Conservation (phyloP, 2,329 filamentous ascomycete genomes). For the Microdochium nivale region DNA sequence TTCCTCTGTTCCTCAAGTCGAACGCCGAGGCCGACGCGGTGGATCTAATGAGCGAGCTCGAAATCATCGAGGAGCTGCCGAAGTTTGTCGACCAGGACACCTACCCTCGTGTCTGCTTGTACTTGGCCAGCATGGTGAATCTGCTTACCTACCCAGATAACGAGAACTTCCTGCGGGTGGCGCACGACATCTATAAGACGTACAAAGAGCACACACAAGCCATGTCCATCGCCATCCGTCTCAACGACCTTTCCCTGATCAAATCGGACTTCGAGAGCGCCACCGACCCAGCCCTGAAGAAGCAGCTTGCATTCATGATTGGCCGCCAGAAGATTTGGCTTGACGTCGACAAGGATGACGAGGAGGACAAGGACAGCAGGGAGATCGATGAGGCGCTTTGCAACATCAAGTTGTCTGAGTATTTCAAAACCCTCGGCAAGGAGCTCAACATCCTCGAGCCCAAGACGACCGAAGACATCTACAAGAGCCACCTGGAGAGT, state of each 20-base stretch:
- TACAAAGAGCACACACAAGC: conserved; percentile 93
- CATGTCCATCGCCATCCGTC: conserved; percentile 84
- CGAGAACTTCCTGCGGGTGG: conserved; percentile 85
- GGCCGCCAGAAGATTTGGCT: conserved; percentile 85
- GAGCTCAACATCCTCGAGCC: conserved; percentile 95
- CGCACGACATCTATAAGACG: conserved; percentile 86
- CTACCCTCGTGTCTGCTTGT: conserved; percentile 85
- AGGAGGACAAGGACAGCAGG: conserved; percentile 59
- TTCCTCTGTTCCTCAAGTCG: conserved; percentile 92
- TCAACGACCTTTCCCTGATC: conserved; percentile 83
- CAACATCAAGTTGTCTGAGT: conserved; percentile 79
- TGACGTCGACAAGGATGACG: conserved; percentile 51
- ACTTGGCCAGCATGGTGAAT: conserved; percentile 99
- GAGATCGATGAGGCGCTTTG: conserved; percentile 76
- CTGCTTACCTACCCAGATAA: conserved; percentile 96
- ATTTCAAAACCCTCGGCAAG: conserved; percentile 91
- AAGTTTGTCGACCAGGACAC: conserved; percentile 90
- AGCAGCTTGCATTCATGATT: conserved; percentile 89
- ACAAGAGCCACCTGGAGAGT: conserved; percentile 97
- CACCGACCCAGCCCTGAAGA: conserved; percentile 73
- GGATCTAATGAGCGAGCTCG: conserved; percentile 91
- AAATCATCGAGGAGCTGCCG: conserved; percentile 89
- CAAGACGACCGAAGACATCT: conserved; percentile 96
- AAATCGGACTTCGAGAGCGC: conserved; percentile 72
- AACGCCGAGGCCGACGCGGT: conserved; percentile 98